Base-by-base conservation (phyloP, 495 filamentous ascomycete species). In the Xylaria longipes region DNA sequence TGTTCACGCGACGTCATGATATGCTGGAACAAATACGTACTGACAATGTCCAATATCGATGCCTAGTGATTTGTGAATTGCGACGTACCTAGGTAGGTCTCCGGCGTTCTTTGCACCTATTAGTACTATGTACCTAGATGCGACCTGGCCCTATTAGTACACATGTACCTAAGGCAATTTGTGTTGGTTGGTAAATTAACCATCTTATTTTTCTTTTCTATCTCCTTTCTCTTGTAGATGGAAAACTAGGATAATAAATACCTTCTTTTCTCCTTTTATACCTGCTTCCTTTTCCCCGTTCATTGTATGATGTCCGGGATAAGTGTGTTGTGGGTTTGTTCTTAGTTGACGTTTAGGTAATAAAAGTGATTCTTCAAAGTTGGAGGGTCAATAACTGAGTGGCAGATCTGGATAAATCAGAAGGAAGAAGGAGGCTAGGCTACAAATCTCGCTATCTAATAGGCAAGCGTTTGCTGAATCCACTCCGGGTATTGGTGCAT, bases 21-120 rank as follows among this genome's bases (percentile, higher is more conserved):
- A 63, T 63, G 60, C 22, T 60, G 14, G 11, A 43, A 63, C 45
- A 37, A 63, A 43, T 15, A 63, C 60, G 22, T 41, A 29, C 35
- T 63, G 35, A 25, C 31, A 25, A 43, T 43, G 35, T 63, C 60
- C n/a, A 41, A 43, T 29, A 43, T 43, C 17, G n/a, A 7, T 43
- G 22, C 35, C 25, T 22, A 41, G 37, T 63, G 60, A 63, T 43
- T 25, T 17, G n/a, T 17, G 20, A 41, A 8, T 43, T 27, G n/a
- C n/a, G 14, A 25, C n/a, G 22, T n/a, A n/a, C n/a, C n/a, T n/a
- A n/a, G n/a, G n/a, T 63, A 63, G 60, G 22, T 17, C 22, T 22
- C 35, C 0, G 33, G 29, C 15, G n/a, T 15, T 35, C 5, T 17
- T 31, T 58, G 14, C 6, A 17, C 17, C 14, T 58, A 35, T 4